These are phyloP conservation scores for Toxicodendron radicans DNA, from an alignment of 345 rosid genomes.

Conservation along the genomic window DNA sequence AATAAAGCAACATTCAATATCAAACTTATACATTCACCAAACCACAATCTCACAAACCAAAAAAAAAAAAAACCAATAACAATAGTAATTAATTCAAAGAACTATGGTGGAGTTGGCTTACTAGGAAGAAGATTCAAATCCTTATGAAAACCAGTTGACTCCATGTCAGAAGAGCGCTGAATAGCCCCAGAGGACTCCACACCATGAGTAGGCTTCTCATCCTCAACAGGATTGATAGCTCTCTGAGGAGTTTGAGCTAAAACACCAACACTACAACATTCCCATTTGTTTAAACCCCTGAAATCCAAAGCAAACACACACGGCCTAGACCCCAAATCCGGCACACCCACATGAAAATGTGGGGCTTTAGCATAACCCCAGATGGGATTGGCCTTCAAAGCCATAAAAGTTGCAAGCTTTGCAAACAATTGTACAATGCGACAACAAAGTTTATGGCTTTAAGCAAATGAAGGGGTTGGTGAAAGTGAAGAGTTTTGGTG, in stretches of 20 bases:
- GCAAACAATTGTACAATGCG: constrained; percentile 19
- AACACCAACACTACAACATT: constrained; percentile 44
- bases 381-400: constrained; percentile 52
- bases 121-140: constrained; percentile 87
- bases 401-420: constrained; percentile 44
- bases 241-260: constrained; percentile 43
- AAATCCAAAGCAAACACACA: constrained; percentile 38
- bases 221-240: constrained; percentile 59
- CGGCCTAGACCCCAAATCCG: constrained; percentile 34
- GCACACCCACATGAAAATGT: constrained; percentile 31
- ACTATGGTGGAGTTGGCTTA: constrained; percentile 40
- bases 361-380: constrained; percentile 51
- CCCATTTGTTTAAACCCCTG: constrained; percentile 38
- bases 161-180: constrained; percentile 34
- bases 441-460: constrained; percentile 2
- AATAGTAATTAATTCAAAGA: neutral
- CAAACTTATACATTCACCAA: neutral
- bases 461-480: constrained; percentile 18
- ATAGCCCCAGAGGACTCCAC: constrained; percentile 46
- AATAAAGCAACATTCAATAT: neutral
- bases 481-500: constrained; percentile 25
- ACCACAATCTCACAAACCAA: constrained; percentile 7
- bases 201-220: constrained; percentile 50
- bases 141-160: constrained; percentile 49
- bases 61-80: neutral